Conservation (phyloP, 176 grass and related monocot genomes). For the Oryza australiensis region DNA sequence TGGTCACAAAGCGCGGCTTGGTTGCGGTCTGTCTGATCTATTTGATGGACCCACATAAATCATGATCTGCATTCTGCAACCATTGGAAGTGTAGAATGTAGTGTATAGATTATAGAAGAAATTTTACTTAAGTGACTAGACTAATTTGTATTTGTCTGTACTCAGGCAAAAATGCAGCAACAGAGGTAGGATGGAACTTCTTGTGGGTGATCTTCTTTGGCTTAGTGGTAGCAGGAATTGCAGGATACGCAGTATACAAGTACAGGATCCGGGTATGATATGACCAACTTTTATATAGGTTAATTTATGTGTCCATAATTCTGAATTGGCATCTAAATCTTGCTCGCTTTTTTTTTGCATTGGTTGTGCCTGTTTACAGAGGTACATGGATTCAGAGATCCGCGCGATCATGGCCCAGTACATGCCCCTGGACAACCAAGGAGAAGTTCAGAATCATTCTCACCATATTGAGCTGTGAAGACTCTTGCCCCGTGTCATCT, state of each 20-base stretch:
- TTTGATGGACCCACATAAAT: neutral
- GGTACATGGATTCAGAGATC: conserved; percentile 91
- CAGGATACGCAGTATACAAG: conserved; percentile 85
- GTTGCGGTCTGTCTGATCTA: neutral
- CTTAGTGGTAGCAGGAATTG: conserved; percentile 61
- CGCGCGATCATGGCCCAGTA: conserved; percentile 89
- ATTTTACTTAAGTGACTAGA: neutral
- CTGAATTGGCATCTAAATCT: conserved; percentile 21
- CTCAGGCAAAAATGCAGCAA: conserved; percentile 63
- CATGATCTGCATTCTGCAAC: neutral
- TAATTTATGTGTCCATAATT: neutral
- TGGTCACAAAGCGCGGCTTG: neutral
- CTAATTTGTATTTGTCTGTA: conserved; percentile 18
- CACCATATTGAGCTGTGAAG: conserved; percentile 62
- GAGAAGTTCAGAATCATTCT: conserved; percentile 51
- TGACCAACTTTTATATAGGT: neutral
- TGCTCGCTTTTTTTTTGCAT: neutral
- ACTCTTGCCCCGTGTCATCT: neutral
- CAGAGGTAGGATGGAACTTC: conserved; percentile 75
- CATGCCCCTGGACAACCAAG: conserved; percentile 83
- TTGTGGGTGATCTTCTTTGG: conserved; percentile 85
- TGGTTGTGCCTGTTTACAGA: conserved; percentile 35
- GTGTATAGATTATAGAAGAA: neutral
- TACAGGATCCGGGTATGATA: conserved; percentile 79
- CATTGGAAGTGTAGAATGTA: too few species aligned